phyloP scores from a whole-genome alignment of 2,329 filamentous ascomycete species.

The Colletotrichum falcatum region DNA sequence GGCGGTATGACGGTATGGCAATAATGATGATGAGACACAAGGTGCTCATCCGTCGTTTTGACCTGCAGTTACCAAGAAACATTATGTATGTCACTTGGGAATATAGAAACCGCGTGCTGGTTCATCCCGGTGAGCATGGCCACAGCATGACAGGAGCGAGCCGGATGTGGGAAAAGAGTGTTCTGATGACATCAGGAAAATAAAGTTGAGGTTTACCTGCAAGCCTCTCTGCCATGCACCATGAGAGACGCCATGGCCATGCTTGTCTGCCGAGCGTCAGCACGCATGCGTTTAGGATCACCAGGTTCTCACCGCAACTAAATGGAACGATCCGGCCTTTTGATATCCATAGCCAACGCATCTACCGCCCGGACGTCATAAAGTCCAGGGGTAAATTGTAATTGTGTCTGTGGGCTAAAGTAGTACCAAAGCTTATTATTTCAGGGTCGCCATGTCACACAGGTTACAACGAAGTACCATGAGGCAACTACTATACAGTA shows the following conservation, averaged over 20 bases:
- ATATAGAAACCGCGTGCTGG: not conserved
- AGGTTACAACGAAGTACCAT: too few species aligned
- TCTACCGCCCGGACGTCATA: too few species aligned
- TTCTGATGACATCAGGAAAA: not conserved
- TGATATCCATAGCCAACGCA: not conserved
- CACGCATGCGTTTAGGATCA: not conserved
- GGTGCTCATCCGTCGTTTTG: not conserved
- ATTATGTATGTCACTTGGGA: too few species aligned
- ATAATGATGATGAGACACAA: not conserved
- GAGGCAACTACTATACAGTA: too few species aligned
- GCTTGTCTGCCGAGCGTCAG: not conserved
- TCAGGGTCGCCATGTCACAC: too few species aligned
- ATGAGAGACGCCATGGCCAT: not conserved
- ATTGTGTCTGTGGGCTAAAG: not conserved
- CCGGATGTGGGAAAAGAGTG: not conserved
- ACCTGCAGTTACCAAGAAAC: not conserved
- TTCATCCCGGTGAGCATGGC: too few species aligned
- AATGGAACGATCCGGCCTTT: not conserved
- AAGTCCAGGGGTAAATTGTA: too few species aligned
- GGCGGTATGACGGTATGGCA: accelerated
- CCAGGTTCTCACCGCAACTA: not conserved
- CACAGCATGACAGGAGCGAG: not conserved
- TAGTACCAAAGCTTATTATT: not conserved
- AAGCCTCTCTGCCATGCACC: not conserved
- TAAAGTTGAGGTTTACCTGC: not conserved